Base-by-base conservation (phyloP, 2,329 filamentous ascomycete genomes). In the Pseudocercospora crystallina region DNA sequence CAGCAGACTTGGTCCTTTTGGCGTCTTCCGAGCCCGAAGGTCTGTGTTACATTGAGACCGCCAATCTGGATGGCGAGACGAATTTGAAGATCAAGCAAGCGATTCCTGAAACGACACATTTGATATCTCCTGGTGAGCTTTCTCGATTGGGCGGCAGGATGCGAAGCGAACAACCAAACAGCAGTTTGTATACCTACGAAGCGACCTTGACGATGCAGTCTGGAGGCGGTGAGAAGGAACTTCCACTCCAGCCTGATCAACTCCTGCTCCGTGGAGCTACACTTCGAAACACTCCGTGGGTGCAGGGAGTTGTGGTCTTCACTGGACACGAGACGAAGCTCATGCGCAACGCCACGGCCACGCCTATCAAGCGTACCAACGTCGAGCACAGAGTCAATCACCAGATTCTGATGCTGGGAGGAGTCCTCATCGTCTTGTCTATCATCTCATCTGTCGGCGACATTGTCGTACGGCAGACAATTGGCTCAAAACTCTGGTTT, bases 31-130 rank as follows among this genome's bases (percentile, higher is more conserved):
- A 99, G 69, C 95, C 94, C 1, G 94, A 99, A 75, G 94, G 94
- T 63, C 76, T 99, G 49, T 99, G 94, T 73, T 99, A 99, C 69
- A 97, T 99, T 66, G 94, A 99, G 74, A 99, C 94, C 2, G 92
- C 94, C 17, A 99, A 99, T 68, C 77, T 99, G 51, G 94, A 99
- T 64, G 94, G 94, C 61, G 94, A 99, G 73, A 99, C 94, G 14
- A 99, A 99, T 68, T 76, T 99, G 61, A 99, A 99, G 74, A 96
- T 99, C 75, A 99, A 99, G 75, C 94, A 99, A 74, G 92, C 85
- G 2, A 85, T 96, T 47, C 92, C 94, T 0, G 94, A 99, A 75
- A 99, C 94, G 0, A 85, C 87, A 11, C 80, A 87, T 54, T 79
- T 96, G 67, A 90, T 99, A 52, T 96, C 89, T 66, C 83, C 90